Percentiles rank a stretch among this genome's conserved stretches.
Evolutionary conservation across 2,329 filamentous ascomycete genomes (phyloP).

Genomic region (Pyrenochaeta sp.): DNA sequence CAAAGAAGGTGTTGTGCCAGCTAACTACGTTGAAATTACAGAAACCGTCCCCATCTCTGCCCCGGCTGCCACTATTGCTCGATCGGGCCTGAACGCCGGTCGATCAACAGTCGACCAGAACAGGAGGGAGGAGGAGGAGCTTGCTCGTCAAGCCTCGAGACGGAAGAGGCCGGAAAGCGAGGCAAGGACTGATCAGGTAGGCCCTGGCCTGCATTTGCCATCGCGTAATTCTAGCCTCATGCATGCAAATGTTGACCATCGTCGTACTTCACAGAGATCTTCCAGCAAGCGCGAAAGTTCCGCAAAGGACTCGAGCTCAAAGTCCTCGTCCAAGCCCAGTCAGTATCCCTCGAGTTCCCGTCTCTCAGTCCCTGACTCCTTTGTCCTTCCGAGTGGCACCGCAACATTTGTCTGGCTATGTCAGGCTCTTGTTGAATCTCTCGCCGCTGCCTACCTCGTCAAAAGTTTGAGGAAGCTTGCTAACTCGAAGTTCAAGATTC

Average conservation of each 20-base stretch:
- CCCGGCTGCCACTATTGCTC: slow-evolving; percentile 56
- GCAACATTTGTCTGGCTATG: neutral
- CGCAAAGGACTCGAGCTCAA: slow-evolving; percentile 55
- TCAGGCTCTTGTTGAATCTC: neutral
- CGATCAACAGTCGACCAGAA: slow-evolving; percentile 80
- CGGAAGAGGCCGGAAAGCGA: slow-evolving; percentile 65
- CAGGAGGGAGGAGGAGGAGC: slow-evolving; percentile 78
- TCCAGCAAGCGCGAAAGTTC: slow-evolving; percentile 74
- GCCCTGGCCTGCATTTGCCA: slow-evolving; percentile 77
- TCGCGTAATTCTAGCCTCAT: slow-evolving; percentile 81
- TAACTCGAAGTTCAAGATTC: slow-evolving; percentile 62
- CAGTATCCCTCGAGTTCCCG: slow-evolving; percentile 52
- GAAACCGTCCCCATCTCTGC: slow-evolving; percentile 67
- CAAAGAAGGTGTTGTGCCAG: slow-evolving; percentile 94
- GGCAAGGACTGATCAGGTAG: slow-evolving; percentile 72
- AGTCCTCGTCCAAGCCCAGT: slow-evolving; percentile 75
- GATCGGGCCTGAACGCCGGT: slow-evolving; percentile 66
- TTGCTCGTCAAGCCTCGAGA: slow-evolving; percentile 81
- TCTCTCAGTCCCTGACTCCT: neutral
- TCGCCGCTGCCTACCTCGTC: neutral
- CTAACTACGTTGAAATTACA: slow-evolving; percentile 92
- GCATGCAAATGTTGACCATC: slow-evolving; percentile 71
- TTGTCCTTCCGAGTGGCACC: neutral
- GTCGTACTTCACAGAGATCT: slow-evolving; percentile 74
- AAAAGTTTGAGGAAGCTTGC: neutral